Evolutionary conservation across 768 basidiomycete species (phyloP).

Genomic region (Mycena venus): DNA sequence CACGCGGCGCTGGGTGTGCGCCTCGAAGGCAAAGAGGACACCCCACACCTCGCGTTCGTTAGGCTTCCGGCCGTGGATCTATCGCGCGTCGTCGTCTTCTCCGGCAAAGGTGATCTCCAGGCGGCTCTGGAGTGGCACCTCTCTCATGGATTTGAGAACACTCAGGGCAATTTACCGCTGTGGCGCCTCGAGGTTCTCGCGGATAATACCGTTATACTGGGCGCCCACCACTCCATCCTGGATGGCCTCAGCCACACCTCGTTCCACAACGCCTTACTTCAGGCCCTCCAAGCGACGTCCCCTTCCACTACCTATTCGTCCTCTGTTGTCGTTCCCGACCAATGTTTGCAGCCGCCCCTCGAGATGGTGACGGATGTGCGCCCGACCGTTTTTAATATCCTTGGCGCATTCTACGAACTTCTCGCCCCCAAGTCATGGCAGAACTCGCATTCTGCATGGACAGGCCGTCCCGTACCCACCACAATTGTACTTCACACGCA

Average conservation of each 20-base stretch:
- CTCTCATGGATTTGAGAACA: constrained; percentile 39
- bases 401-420: constrained; percentile 42
- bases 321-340: constrained; percentile 31
- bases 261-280: constrained; percentile 49
- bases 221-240: constrained; percentile 53
- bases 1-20: constrained; percentile 46
- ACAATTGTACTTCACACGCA: constrained; percentile 32
- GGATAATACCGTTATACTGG: constrained; percentile 49
- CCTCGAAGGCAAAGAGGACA: constrained; percentile 33
- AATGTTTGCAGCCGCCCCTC: constrained; percentile 38
- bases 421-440: constrained; percentile 35
- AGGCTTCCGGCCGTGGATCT: constrained; percentile 46
- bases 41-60: constrained; percentile 35
- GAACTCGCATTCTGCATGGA: constrained; percentile 41
- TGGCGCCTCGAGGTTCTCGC: constrained; percentile 52
- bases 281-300: constrained; percentile 42
- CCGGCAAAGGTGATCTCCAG: constrained; percentile 36
- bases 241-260: constrained; percentile 55
- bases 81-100: constrained; percentile 44
- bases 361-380: constrained; percentile 42
- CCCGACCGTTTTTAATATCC: constrained; percentile 40
- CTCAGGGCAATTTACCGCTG: constrained; percentile 43
- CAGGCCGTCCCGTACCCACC: constrained; percentile 41
- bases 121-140: constrained; percentile 41
- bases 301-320: not conserved